Percentiles rank a stretch among this genome's conserved stretches.
Conservation (phyloP, 306 rosid species). For the Ziziphus jujuba region DNA sequence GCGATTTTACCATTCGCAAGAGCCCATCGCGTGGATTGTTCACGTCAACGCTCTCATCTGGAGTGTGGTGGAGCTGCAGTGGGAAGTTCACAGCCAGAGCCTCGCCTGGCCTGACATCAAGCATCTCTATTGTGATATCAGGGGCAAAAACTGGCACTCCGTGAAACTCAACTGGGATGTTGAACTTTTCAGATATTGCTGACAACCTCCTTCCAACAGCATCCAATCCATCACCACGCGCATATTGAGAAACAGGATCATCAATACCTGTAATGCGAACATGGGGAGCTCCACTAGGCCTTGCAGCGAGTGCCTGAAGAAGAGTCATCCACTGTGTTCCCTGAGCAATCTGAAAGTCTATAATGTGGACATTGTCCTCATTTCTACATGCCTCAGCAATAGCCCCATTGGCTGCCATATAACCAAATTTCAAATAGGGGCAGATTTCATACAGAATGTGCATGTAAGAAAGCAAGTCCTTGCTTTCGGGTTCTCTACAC, state of each 20-base stretch:
- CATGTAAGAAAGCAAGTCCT: constrained; percentile 87
- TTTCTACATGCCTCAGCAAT: constrained; percentile 88
- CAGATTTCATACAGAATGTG: constrained; percentile 82
- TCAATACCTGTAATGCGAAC: constrained; percentile 89
- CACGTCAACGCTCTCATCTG: constrained; percentile 90
- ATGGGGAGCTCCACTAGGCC: constrained; percentile 83
- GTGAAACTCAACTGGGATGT: constrained; percentile 80
- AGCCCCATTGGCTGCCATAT: constrained; percentile 99
- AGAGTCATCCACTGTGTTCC: constrained; percentile 93
- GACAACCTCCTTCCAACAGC: constrained; percentile 61
- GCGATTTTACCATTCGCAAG: constrained; percentile 74
- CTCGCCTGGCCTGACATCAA: constrained; percentile 73
- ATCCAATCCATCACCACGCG: constrained; percentile 79
- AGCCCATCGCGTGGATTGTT: constrained; percentile 85
- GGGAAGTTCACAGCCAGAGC: constrained; percentile 95
- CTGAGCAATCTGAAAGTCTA: constrained; percentile 91
- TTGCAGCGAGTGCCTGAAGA: constrained; percentile 95
- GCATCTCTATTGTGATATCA: constrained; percentile 66
- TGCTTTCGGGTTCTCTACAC: constrained; percentile 85
- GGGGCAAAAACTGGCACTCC: constrained; percentile 70
- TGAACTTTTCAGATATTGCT: constrained; percentile 54
- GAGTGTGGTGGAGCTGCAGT: constrained; percentile 90
- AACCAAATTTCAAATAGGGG: constrained; percentile 91
- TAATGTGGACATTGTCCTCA: constrained; percentile 80
- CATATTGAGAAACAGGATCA: constrained; percentile 71